Base-by-base conservation (phyloP, 192 early-diverging fungal genomes). In the Dissophora ornata region DNA sequence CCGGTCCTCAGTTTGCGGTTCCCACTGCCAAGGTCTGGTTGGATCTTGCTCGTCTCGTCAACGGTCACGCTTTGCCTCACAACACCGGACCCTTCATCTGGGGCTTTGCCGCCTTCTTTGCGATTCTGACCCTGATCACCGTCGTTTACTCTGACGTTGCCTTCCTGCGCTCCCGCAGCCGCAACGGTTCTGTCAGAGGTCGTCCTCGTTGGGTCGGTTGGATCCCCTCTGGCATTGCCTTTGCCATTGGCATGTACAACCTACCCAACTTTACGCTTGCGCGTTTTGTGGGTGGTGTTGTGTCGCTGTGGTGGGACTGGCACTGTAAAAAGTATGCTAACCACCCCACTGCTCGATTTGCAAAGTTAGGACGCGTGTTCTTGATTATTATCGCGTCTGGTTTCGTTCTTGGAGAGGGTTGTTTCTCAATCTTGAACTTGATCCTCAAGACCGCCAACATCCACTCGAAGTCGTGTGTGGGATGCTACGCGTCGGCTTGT, bases 181-280 rank as follows among this genome's bases (percentile, higher is more conserved):
- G 19, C 12, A 11, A 53, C 34, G 40, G 58, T 29, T 56, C 58
- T 6, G 24, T 48, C 11, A 49, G 52, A 8, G 58, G 59, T 56
- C 57, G 59, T 19, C 69, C 66, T 13, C 55, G 40, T 34, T 89
- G 89, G 90, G 25, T 70, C 6, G 48, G 65, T 1, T 88, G 67
- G 46, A 82, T 90, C 67, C 91, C 91, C 18, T 88, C 87, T 34
- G 91, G 91, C 1, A 90, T 93, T 34, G 91, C 91, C 6, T 93
- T 93, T 85, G 90, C 91, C 4, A 89, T 93, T 45, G 91, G 91
- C 19, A 93, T 93, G 61, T 93, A 91, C 74, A 93, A 93, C 71
- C 82, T 90, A 1, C 91, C 91, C 2, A 88, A 88, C 52, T 93
- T 93, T 66, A 93, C 90, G 21, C 64, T 93, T 24, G 89, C 89